phyloP scores from a whole-genome alignment of 371 early-diverging fungal species.

The Lichtheimia corymbifera region DNA sequence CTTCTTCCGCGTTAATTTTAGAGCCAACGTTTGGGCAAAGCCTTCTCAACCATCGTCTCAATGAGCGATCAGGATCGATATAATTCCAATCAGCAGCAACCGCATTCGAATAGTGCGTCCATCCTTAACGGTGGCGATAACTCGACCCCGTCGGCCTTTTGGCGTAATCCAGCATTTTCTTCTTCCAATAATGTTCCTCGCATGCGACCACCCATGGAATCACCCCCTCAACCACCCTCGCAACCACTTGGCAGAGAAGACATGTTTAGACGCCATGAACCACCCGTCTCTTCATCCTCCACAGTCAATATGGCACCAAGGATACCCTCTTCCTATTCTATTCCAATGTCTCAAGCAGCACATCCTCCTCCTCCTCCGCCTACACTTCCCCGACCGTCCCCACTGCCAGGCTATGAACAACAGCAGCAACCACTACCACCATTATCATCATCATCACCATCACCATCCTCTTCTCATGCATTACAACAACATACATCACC shows the following conservation, averaged over 20 bases:
- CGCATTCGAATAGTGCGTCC: conserved; percentile 10
- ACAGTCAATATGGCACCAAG: too few species aligned
- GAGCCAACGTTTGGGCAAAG: too few species aligned
- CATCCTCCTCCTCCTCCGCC: conserved; percentile 8
- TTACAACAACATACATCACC: background rate
- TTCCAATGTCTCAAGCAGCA: background rate
- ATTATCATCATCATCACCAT: background rate
- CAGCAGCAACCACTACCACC: background rate
- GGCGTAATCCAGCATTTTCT: conserved; percentile 10
- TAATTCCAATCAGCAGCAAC: conserved; percentile 20
- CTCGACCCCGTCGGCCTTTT: conserved; percentile 7
- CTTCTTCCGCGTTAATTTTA: too few species aligned
- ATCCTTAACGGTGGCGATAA: conserved; percentile 7
- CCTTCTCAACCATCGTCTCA: background rate
- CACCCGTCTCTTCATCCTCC: background rate
- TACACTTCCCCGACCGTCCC: background rate
- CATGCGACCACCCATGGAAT: conserved; percentile 2
- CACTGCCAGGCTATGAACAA: background rate
- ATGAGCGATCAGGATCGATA: conserved; percentile 2
- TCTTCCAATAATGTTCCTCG: conserved; percentile 3
- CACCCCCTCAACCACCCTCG: background rate
- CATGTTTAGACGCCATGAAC: conserved; percentile 7
- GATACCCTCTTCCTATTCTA: too few species aligned
- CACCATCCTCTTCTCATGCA: background rate
- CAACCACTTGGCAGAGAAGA: conserved; percentile 3